phyloP scores from a whole-genome alignment of 768 basidiomycete genomes.

The Kwoniella dejecticola region DNA sequence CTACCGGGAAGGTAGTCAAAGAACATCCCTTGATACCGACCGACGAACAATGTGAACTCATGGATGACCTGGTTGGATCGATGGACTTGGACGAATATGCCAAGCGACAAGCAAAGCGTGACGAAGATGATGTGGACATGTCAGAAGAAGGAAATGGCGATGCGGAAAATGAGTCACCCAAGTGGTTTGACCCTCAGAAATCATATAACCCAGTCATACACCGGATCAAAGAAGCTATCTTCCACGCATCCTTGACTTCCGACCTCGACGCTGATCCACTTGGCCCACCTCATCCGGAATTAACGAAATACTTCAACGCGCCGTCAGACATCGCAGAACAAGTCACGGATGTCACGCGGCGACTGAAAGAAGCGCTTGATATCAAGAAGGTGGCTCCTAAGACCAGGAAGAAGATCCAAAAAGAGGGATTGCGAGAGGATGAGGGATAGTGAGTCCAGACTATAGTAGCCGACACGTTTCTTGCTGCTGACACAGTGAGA shows the following conservation, averaged over 20 bases:
- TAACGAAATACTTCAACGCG: slow-evolving; percentile 79
- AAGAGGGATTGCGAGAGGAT: slow-evolving; percentile 58
- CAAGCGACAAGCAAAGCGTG: slow-evolving; percentile 50
- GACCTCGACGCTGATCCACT: slow-evolving; percentile 75
- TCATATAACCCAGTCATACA: slow-evolving; percentile 91
- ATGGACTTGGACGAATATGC: slow-evolving; percentile 87
- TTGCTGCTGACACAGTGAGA: neutral
- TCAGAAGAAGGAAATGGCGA: slow-evolving; percentile 24
- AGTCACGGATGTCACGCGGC: slow-evolving; percentile 63
- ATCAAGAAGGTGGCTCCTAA: slow-evolving; percentile 77
- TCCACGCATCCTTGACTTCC: slow-evolving; percentile 77
- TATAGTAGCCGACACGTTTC: neutral
- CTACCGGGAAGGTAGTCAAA: slow-evolving; percentile 70
- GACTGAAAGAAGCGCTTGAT: slow-evolving; percentile 69
- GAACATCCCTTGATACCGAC: slow-evolving; percentile 62
- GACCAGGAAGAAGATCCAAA: slow-evolving; percentile 56
- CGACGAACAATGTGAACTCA: slow-evolving; percentile 58
- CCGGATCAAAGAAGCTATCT: slow-evolving; percentile 87
- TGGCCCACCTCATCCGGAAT: slow-evolving; percentile 80
- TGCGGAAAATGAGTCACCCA: slow-evolving; percentile 55
- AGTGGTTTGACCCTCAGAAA: slow-evolving; percentile 73
- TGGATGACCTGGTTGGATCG: slow-evolving; percentile 82
- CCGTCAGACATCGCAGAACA: slow-evolving; percentile 70
- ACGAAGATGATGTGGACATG: slow-evolving; percentile 12
- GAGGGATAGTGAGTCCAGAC: slow-evolving; percentile 46